These are phyloP conservation scores for Fusarium concolor DNA, from an alignment of 2,329 filamentous ascomycete genomes.

Conservation along the genomic window DNA sequence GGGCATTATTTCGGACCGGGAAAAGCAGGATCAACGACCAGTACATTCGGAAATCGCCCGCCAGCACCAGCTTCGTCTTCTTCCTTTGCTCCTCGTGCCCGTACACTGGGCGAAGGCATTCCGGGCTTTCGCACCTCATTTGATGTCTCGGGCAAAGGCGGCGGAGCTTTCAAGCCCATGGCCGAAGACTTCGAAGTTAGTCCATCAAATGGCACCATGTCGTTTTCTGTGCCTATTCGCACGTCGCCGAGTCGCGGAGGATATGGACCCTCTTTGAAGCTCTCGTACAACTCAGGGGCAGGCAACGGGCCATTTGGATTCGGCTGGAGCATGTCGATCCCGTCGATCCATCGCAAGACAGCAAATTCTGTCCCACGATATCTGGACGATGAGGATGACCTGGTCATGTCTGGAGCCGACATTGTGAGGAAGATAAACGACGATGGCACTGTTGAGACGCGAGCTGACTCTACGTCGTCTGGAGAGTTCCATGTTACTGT, in stretches of 20 bases:
- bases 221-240: not conserved
- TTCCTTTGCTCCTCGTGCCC: too few relatives aligned
- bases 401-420: not conserved
- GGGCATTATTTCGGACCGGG: too few relatives aligned
- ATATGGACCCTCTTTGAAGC: not conserved
- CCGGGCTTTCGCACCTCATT: not conserved
- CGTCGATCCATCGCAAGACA: not conserved
- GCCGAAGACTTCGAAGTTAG: not conserved
- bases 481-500: too few relatives aligned
- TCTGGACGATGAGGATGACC: not conserved
- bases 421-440: not conserved
- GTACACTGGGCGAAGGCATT: too few relatives aligned
- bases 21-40: too few relatives aligned
- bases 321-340: not conserved
- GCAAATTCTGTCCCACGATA: not conserved
- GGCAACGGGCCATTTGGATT: not conserved
- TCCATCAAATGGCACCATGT: not conserved
- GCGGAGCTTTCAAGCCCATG: not conserved
- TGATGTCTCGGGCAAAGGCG: not conserved
- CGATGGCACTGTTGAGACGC: too few relatives aligned
- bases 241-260: not conserved
- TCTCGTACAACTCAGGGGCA: not conserved
- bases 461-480: too few relatives aligned
- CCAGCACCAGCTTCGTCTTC: too few relatives aligned
- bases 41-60: too few relatives aligned